Base-by-base conservation (phyloP, 208 protist species). In the Crithidia bombi region DNA sequence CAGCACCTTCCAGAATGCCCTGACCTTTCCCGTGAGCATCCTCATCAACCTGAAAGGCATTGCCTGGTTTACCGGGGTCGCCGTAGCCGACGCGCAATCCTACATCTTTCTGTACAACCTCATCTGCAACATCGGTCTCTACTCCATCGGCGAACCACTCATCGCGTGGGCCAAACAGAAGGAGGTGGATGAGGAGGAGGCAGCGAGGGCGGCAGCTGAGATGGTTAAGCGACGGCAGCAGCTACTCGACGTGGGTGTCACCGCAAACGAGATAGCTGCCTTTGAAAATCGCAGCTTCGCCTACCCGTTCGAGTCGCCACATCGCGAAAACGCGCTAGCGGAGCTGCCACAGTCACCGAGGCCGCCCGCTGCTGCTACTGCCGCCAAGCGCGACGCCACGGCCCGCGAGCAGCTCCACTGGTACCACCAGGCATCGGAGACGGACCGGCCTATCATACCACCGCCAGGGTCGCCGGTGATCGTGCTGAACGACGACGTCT, bases 31-130 rank as follows among this genome's bases (percentile, higher is more conserved):
- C 0, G 63, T 89, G 25, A 78, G 71, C 35, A 55, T 92, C 19
- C 9, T 90, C 11, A 54, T 90, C 10, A 84, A 85, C 51, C 65
- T 91, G 12, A 88, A 85, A 25, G 84, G 78, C 7, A 66, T 92
- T n/a, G 47, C 56, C 12, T 90, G 83, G 89, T 69, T 85, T 49
- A 78, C 59, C 43, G 43, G 10, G 12, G n/a, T 36, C 14, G 69
- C 50, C 23, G 70, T 74, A 19, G 47, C 73, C 3, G 65, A 79
- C 19, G 84, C 71, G 46, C 69, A 81, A 64, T 73, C 71, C 6
- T 90, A 87, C 73, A 75, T 89, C 30, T 89, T 90, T 59, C 66
- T 91, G 6, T 92, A 90, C 73, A 94, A 89, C 64, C 75, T 91
- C 41, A 44, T 83, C 35, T 87, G 78, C 65, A 84, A 79, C 26